Evolutionary conservation across 352 stramenopile genomes (phyloP), one percentile per base, ranked within the genome.

Genomic region (Elongisporangium prolatum): DNA sequence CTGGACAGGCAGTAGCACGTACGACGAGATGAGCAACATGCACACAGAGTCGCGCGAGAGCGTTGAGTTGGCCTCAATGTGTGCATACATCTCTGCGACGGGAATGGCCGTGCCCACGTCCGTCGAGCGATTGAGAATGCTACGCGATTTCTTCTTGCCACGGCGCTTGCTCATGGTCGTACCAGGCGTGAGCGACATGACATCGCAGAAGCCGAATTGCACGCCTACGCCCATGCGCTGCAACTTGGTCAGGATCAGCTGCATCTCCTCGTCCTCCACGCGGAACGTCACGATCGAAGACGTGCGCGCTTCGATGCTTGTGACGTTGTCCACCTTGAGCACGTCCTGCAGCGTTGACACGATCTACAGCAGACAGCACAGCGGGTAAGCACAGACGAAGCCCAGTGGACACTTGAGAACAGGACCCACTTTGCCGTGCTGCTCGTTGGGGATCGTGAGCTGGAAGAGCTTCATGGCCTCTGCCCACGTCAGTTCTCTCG

Each of bases 21-120:
- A 94, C 84, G 84, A 94, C 2, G 84, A 94, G 54, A 94, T 94
- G 48, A 94, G 65, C 52, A 94, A 71, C 84, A 94, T 94, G 50
- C 84, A 71, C 51, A 94, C 80, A 21, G 84, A 92, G 64, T 94
- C 84, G 13, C 84, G 63, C 40, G 84, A 94, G 1, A 94, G 67
- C 50, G 83, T 91, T 18, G 84, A 84, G 61, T 90, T 89, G 17
- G 84, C 75, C 59, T 94, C 84, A 44, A 94, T 94, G 64, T 84
- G 80, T 55, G 82, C 82, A 57, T 92, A 94, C 77, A 94, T 94
- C 71, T 94, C 84, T 17, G 83, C 84, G n/a, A 94, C 84, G 7
- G 84, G 84, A 17, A 94, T 77, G 11, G 84, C 84, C 24, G 84
- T 92, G 58, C 84, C 82, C 49, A 91, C 84, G 57, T 91, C 84